These are phyloP conservation scores for Daucus carota DNA, from an alignment of 129 eudicot genomes.

Conservation along the genomic window DH1_v3.0 NC_030382.2:27376501-27377000, in stretches of 20 bases:
- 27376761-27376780: conserved; percentile 43
- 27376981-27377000: conserved; percentile 49
- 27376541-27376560: conserved; percentile 61
- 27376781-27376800: conserved; percentile 75
- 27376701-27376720: conserved; percentile 47
- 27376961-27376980: conserved; percentile 63
- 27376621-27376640: conserved; percentile 27
- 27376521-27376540: conserved; percentile 51
- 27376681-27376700: conserved; percentile 32
- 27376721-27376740: conserved; percentile 18
- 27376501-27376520: conserved; percentile 48
- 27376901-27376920: conserved; percentile 11
- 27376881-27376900: conserved; percentile 7
- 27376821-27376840: conserved; percentile 9
- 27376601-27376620: conserved; percentile 34
- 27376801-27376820: conserved; percentile 49
- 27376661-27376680: conserved; percentile 30
- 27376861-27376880: conserved; percentile 11
- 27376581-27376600: conserved; percentile 32
- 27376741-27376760: conserved; percentile 35
- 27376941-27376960: conserved; percentile 79
- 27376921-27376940: conserved; percentile 46
- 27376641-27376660: conserved; percentile 29
- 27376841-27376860: conserved; percentile 9
- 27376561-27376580: conserved; percentile 36